Evolutionary conservation across 306 rosid genomes (phyloP), one percentile per base, ranked within the genome.

Genomic region (Morella rubra): DNA sequence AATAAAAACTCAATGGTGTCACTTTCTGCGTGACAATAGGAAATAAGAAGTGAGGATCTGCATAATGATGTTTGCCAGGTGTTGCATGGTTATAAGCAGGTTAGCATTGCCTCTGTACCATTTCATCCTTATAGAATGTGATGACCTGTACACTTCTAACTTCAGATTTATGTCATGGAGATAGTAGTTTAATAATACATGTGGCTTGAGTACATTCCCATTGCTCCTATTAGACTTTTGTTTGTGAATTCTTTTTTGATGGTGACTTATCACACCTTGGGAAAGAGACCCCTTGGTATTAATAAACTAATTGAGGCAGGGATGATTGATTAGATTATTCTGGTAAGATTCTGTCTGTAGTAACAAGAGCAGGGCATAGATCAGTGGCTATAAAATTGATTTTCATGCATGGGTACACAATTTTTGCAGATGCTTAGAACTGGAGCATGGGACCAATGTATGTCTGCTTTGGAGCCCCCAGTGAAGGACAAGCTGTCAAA

Each of bases 401-500:
- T 15, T 47, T 62, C 66, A 13, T 70, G 32, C 45, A 15, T 68
- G 3, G 37, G 68, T 56, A 41, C 77, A 41, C 72, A 49, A 66
- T 44, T 32, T 45, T 77, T 77, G 51, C 88, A 96, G 99, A 93
- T 96, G 99, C 93, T 96, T 80, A 85, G 82, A 58, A 88, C 89
- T 85, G 99, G 98, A 83, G 98, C 91, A 1, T 96, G 99, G 99
- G 99, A 96, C 78, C 99, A 96, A 84, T 93, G 93, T 64, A 89
- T 88, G 93, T 89, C 99, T 78, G 91, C 93, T 71, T 87, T 96
- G 90, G 99, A 91, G 84, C 93, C 98, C 54, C 87, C 90, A 14
- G 83, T 88, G 73, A 93, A 87, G 94, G 98, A 93, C 71, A 87
- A 86, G 87, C 93, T 96, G 66, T 96, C 96, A 62, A 89, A 91